phyloP scores from a whole-genome alignment of 345 rosid species.

The Eucalyptus coolabah region DNA sequence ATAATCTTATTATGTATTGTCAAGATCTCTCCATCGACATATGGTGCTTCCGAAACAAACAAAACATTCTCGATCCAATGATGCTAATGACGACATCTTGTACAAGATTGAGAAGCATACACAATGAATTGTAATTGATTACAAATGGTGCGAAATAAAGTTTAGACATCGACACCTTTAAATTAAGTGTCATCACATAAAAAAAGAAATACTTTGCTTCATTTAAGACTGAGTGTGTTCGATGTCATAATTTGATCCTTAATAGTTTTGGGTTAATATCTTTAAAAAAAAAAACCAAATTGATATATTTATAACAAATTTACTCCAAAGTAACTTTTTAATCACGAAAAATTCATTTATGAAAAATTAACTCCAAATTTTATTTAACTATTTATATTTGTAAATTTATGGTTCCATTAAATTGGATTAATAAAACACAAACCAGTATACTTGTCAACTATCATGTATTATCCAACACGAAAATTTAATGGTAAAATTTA shows the following conservation, averaged over 20 bases:
- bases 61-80: fast-evolving
- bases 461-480: fast-evolving
- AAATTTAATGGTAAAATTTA: too few relatives aligned
- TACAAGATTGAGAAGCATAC: neutral
- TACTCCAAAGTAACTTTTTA: too few relatives aligned
- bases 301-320: too few relatives aligned
- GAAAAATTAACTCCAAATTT: too few relatives aligned
- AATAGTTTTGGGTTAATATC: neutral
- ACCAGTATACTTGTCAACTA: fast-evolving
- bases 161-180: neutral
- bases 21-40: neutral
- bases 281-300: too few relatives aligned
- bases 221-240: neutral
- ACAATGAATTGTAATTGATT: neutral
- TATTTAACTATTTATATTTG: too few relatives aligned
- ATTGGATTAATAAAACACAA: too few relatives aligned
- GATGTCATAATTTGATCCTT: neutral
- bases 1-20: neutral
- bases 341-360: too few relatives aligned
- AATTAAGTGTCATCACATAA: neutral
- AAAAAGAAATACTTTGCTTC: neutral
- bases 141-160: neutral
- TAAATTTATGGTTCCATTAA: too few relatives aligned
- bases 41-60: neutral
- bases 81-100: neutral